These are phyloP conservation scores for Mortierella alpina DNA, from an alignment of 192 early-diverging fungal genomes.

Conservation along the genomic window DNA sequence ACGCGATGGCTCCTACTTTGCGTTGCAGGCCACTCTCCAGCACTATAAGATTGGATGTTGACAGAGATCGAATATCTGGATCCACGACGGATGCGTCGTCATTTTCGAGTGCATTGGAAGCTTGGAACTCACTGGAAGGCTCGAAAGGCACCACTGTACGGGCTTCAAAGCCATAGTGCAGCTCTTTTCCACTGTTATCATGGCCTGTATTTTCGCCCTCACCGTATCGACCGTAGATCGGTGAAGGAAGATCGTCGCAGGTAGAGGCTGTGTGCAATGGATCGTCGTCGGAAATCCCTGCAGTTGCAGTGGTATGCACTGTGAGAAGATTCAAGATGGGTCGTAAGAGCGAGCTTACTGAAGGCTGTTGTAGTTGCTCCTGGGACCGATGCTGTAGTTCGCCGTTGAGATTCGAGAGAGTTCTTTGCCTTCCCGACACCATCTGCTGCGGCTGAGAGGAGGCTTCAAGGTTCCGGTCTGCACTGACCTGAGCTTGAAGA, in stretches of 20 bases:
- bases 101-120: too few relatives aligned
- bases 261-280: neutral
- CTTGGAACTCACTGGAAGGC: neutral
- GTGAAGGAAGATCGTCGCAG: slow-evolving; percentile 4
- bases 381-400: neutral
- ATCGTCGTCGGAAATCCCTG: neutral
- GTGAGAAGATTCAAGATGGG: neutral
- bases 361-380: neutral
- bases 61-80: too few relatives aligned
- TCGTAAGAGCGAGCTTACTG: neutral
- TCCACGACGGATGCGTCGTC: too few relatives aligned
- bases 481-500: neutral
- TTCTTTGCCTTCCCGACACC: neutral
- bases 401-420: neutral
- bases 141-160: neutral
- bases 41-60: neutral
- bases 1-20: neutral
- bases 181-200: neutral
- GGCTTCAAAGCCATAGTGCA: too few relatives aligned
- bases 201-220: neutral
- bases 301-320: neutral
- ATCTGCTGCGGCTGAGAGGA: neutral
- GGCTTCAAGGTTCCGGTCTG: neutral
- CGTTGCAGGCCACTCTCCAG: neutral
- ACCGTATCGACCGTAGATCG: neutral